Conservation (phyloP, 306 rosid species). For the Glycine soja region DNA sequence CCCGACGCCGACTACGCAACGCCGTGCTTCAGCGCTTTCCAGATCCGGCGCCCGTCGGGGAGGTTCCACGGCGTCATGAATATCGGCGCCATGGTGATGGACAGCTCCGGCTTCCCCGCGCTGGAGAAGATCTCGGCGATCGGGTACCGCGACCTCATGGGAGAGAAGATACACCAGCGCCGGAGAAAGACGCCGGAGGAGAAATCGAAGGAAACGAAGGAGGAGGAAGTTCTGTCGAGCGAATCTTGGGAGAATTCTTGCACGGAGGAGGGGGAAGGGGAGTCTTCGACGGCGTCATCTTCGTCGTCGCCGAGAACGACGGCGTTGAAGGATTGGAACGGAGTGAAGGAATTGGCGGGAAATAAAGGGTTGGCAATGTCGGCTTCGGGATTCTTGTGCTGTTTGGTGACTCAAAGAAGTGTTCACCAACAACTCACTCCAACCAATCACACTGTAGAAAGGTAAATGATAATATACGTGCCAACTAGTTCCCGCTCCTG, state of each 20-base stretch:
- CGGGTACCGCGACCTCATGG: constrained; percentile 78
- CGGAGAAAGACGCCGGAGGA: constrained; percentile 16
- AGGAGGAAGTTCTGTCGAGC: constrained; percentile 43
- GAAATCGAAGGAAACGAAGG: constrained; percentile 6
- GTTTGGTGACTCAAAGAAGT: constrained; percentile 59
- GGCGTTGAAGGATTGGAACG: constrained; percentile 73
- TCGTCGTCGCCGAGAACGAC: constrained; percentile 37
- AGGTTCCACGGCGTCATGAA: constrained; percentile 84
- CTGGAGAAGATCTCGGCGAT: constrained; percentile 62
- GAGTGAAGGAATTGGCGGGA: constrained; percentile 66
- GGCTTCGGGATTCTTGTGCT: constrained; percentile 71
- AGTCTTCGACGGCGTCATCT: constrained; percentile 62
- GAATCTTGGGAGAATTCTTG: constrained; percentile 37
- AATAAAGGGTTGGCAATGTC: constrained; percentile 44
- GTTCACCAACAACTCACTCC: constrained; percentile 36
- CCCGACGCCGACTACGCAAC: constrained; percentile 35
- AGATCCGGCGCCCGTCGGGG: constrained; percentile 84
- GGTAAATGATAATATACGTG: constrained; percentile 21
- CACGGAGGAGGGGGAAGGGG: constrained; percentile 45
- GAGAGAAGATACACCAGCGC: constrained; percentile 47
- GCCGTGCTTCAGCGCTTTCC: constrained; percentile 79
- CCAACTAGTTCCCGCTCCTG: no score
- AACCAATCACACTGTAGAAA: constrained; percentile 13
- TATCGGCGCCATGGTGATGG: constrained; percentile 64
- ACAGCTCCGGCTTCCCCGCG: constrained; percentile 57